A percentile compares a stretch with the other conserved stretches of the same genome.
These are phyloP conservation scores for Allodekkera sacchari DNA, from an alignment of 805 yeast genomes.

Conservation along the genomic window DNA sequence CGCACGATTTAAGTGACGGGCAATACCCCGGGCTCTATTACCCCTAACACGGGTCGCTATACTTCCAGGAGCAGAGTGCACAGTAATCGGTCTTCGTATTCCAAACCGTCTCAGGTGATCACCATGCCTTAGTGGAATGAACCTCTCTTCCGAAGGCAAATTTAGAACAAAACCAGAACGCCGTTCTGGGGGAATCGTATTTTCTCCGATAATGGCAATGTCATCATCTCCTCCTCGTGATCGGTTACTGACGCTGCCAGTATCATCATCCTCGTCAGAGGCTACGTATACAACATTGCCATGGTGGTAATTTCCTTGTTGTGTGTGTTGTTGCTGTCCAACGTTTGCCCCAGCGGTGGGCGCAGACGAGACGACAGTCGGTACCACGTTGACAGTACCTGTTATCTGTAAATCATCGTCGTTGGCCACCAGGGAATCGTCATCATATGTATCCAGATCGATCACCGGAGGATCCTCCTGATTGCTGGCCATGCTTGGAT, in stretches of 20 bases:
- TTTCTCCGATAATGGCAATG: constrained; percentile 4
- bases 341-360: constrained; percentile 6
- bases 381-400: background rate
- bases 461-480: no score
- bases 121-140: constrained; percentile 1
- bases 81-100: no score
- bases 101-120: no score
- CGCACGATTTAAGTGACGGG: no score
- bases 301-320: constrained; percentile 1
- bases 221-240: constrained; percentile 8
- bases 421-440: no score
- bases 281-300: constrained; percentile 3
- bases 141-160: constrained; percentile 2
- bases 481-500: no score
- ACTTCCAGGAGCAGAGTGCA: no score
- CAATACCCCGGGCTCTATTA: no score
- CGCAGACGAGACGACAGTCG: background rate
- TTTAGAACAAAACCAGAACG: constrained; percentile 2
- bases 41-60: no score
- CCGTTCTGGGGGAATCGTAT: constrained; percentile 1
- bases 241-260: constrained; percentile 4
- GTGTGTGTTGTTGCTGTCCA: background rate
- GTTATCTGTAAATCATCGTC: constrained; percentile 3
- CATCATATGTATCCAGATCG: no score
- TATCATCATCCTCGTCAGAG: constrained; percentile 1